Conservation (phyloP, 306 rosid species). For the Hylodesmum podocarpum region DNA sequence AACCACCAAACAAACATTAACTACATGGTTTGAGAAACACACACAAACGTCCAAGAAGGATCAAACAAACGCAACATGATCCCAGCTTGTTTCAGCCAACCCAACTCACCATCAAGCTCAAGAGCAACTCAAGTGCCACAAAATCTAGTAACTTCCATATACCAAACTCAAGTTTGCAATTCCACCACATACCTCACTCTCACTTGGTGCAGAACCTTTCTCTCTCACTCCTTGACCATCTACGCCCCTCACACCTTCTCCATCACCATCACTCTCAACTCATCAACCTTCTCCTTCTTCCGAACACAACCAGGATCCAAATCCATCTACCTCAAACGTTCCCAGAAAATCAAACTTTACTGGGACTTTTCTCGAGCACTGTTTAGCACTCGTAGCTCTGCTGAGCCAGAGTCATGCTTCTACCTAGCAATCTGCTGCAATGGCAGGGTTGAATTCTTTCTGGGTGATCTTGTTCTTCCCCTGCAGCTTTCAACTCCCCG, state of each 20-base stretch:
- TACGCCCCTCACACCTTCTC: constrained; percentile 53
- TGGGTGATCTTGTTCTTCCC: constrained; percentile 65
- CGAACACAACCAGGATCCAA: constrained; percentile 51
- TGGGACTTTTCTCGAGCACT: constrained; percentile 70
- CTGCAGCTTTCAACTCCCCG: background rate
- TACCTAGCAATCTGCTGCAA: constrained; percentile 57
- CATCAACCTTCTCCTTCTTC: constrained; percentile 66
- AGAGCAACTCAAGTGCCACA: constrained; percentile 48
- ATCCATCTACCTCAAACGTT: constrained; percentile 45
- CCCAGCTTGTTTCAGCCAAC: constrained; percentile 83
- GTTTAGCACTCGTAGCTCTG: constrained; percentile 42
- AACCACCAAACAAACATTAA: background rate
- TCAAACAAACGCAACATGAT: constrained; percentile 46
- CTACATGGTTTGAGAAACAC: constrained; percentile 32
- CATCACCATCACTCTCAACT: constrained; percentile 58
- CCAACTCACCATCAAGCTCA: constrained; percentile 48
- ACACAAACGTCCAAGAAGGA: background rate
- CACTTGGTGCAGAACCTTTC: constrained; percentile 63
- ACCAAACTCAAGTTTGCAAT: constrained; percentile 67
- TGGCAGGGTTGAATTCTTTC: constrained; percentile 51
- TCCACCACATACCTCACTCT: constrained; percentile 58
- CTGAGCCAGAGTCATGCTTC: constrained; percentile 69
- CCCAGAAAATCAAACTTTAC: constrained; percentile 51
- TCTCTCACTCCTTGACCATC: constrained; percentile 61
- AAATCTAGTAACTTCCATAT: constrained; percentile 55